Percentiles rank a stretch among this genome's conserved stretches.
Evolutionary conservation across 78 protist genomes (phyloP).

Genomic region (Anaeramoeba flamelloides): DNA sequence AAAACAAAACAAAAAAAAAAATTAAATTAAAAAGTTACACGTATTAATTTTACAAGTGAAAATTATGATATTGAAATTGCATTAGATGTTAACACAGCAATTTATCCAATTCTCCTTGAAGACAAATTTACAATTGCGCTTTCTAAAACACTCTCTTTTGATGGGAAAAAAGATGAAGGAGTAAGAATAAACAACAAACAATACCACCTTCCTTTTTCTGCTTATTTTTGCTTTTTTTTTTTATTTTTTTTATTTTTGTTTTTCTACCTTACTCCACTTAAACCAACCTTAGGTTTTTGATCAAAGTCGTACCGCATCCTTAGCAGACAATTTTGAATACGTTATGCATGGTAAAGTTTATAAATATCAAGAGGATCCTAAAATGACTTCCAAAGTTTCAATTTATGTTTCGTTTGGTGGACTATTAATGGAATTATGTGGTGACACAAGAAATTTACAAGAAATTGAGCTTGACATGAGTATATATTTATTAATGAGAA

Average conservation of each 20-base stretch:
- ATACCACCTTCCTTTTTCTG: too few relatives aligned
- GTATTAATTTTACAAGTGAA: conserved; percentile 40
- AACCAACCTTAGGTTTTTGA: too few relatives aligned
- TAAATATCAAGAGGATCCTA: conserved; percentile 44
- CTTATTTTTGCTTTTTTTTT: too few relatives aligned
- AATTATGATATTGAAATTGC: conserved; percentile 45
- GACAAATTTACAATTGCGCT: conserved; percentile 48
- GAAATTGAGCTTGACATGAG: conserved; percentile 1
- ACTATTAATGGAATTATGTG: conserved; percentile 45
- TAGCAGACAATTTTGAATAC: conserved; percentile 56
- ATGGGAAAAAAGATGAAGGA: conserved; percentile 42
- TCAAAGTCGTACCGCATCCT: too few relatives aligned
- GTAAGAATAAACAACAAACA: too few relatives aligned
- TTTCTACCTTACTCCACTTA: too few relatives aligned
- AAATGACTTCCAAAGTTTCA: conserved; percentile 30
- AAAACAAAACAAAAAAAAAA: too few relatives aligned
- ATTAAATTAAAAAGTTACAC: too few relatives aligned
- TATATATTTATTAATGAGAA: conserved; percentile 32
- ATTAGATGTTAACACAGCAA: conserved; percentile 59
- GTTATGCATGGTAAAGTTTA: conserved; percentile 70
- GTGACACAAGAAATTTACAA: conserved; percentile 42
- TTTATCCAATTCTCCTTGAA: conserved; percentile 46
- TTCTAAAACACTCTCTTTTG: conserved; percentile 40
- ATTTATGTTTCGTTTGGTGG: conserved; percentile 73
- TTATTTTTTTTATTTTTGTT: too few relatives aligned